Percentiles rank a stretch among this genome's conserved stretches.
phyloP scores from a whole-genome alignment of 2,329 filamentous ascomycete genomes.

The Corinectria fuckeliana region DNA sequence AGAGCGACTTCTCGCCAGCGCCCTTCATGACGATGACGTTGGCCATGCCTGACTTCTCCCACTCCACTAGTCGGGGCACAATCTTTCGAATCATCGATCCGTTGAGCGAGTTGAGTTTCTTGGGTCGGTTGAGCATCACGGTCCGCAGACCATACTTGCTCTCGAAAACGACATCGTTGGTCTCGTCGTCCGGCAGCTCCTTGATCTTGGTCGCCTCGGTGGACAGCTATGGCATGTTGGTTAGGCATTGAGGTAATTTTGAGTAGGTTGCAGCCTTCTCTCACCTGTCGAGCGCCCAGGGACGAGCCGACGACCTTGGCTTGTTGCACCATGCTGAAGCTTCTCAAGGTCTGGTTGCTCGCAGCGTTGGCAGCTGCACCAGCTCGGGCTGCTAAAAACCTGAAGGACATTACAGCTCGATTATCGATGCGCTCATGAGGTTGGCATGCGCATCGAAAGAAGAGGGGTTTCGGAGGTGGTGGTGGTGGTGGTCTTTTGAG shows the following conservation, averaged over 20 bases:
- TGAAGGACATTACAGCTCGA: constrained; percentile 62
- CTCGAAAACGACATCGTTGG: constrained; percentile 92
- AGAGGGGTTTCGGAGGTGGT: constrained; percentile 20
- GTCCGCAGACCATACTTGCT: constrained; percentile 88
- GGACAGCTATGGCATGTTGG: constrained; percentile 41
- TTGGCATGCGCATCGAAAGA: constrained; percentile 44
- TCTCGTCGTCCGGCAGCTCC: constrained; percentile 72
- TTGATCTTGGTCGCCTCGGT: constrained; percentile 50
- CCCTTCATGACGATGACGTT: constrained; percentile 94
- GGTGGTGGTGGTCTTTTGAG: constrained; percentile 23
- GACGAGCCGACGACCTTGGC: constrained; percentile 73
- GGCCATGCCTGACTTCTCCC: constrained; percentile 92
- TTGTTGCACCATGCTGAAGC: constrained; percentile 76
- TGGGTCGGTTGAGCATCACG: constrained; percentile 91
- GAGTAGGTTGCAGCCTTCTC: neutral
- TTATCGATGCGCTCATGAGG: constrained; percentile 46
- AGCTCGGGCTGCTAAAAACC: constrained; percentile 60
- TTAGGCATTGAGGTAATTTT: constrained; percentile 2
- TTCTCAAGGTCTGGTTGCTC: constrained; percentile 50
- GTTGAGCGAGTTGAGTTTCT: constrained; percentile 91
- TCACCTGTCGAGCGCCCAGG: constrained; percentile 49
- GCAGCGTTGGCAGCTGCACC: constrained; percentile 56
- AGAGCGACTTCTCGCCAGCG: constrained; percentile 83
- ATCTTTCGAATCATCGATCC: constrained; percentile 97
- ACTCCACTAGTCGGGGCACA: constrained; percentile 85